These are phyloP conservation scores for Choiromyces venosus DNA, from an alignment of 495 filamentous ascomycete genomes.

Conservation along the genomic window DNA sequence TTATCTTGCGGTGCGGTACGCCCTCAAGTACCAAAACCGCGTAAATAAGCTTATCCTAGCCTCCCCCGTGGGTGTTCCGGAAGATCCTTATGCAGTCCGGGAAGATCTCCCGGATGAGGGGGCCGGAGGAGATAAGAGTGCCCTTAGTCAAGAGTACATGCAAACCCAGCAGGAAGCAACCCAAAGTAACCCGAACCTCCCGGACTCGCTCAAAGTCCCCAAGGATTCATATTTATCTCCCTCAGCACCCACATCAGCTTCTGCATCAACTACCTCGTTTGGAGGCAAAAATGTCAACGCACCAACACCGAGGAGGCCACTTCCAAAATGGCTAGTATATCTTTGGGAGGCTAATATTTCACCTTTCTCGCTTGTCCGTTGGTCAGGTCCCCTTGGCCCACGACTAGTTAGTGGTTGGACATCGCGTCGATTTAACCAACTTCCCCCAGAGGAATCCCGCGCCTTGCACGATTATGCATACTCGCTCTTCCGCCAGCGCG, in stretches of 20 bases:
- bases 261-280: slow-evolving; percentile 19
- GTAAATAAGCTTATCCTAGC: slow-evolving; percentile 94
- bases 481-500: slow-evolving; percentile 83
- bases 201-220: slow-evolving; percentile 11
- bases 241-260: slow-evolving; percentile 21
- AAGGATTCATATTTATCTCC: background rate
- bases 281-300: background rate
- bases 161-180: slow-evolving; percentile 62
- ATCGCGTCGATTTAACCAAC: slow-evolving; percentile 78
- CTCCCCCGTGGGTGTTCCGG: slow-evolving; percentile 88
- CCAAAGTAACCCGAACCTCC: slow-evolving; percentile 29
- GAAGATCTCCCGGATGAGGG: slow-evolving; percentile 59
- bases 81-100: slow-evolving; percentile 84
- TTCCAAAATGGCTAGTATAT: slow-evolving; percentile 80
- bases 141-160: slow-evolving; percentile 59
- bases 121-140: background rate
- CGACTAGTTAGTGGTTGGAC: slow-evolving; percentile 94
- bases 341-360: slow-evolving; percentile 97
- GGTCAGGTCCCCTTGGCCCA: slow-evolving; percentile 86
- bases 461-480: slow-evolving; percentile 89
- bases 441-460: slow-evolving; percentile 73
- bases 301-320: slow-evolving; percentile 51
- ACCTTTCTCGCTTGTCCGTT: slow-evolving; percentile 82
- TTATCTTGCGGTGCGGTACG: slow-evolving; percentile 89
- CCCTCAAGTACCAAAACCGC: slow-evolving; percentile 80